Conservation (phyloP, 1,284 basidiomycete species). For the Apiotrichum gamsii region DNA sequence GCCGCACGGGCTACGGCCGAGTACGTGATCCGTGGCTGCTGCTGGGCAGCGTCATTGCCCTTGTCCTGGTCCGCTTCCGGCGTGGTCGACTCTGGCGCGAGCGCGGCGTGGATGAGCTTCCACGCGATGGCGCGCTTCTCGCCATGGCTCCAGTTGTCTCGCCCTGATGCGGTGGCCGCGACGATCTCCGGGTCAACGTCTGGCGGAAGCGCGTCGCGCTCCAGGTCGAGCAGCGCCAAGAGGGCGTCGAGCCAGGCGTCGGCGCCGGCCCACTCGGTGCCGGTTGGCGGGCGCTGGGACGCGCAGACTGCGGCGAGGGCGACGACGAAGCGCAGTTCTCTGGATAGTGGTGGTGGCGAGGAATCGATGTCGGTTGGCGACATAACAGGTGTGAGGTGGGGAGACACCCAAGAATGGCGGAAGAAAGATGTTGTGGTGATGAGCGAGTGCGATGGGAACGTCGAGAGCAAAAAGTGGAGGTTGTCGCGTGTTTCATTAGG, state of each 20-base stretch:
- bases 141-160: conserved; percentile 24
- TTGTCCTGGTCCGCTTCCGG: conserved; percentile 15
- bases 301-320: conserved; percentile 34
- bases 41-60: background rate
- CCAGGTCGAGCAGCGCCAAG: conserved; percentile 33
- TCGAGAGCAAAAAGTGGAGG: too few species aligned
- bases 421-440: too few species aligned
- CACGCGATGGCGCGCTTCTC: conserved; percentile 28
- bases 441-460: too few species aligned
- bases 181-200: conserved; percentile 27
- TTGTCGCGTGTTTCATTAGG: too few species aligned
- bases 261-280: conserved; percentile 7
- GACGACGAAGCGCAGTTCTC: conserved; percentile 24
- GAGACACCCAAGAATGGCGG: too few species aligned
- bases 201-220: conserved; percentile 28
- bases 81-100: conserved; percentile 27
- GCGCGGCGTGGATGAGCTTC: conserved; percentile 33
- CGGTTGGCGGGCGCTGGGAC: conserved; percentile 17
- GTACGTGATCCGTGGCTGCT: conserved; percentile 30
- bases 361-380: too few species aligned
- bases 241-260: conserved; percentile 35
- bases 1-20: conserved; percentile 44
- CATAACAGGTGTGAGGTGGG: too few species aligned
- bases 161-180: conserved; percentile 22
- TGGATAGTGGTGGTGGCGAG: background rate